Conservation (phyloP, 805 yeast genomes). For the Torulaspora indica region DNA sequence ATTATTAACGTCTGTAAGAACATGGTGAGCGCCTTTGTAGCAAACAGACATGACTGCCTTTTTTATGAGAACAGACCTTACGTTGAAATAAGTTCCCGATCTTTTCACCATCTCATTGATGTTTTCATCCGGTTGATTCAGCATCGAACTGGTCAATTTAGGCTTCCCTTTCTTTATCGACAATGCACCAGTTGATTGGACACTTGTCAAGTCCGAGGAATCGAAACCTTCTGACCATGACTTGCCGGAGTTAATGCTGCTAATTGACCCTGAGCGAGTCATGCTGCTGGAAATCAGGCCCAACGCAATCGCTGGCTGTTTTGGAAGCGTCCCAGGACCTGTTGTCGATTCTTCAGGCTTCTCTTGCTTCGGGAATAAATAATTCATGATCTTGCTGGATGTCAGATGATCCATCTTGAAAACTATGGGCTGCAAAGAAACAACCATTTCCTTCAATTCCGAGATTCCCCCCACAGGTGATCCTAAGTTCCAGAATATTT, state of each 20-base stretch:
- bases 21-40: conserved; percentile 58
- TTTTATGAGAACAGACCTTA: conserved; percentile 49
- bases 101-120: conserved; percentile 63
- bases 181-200: conserved; percentile 7
- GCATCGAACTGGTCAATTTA: conserved; percentile 14
- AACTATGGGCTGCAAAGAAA: conserved; percentile 49
- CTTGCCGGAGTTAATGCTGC: conserved; percentile 8
- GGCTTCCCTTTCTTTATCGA: conserved; percentile 11
- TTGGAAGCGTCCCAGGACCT: neutral
- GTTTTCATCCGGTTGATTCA: conserved; percentile 31
- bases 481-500: conserved; percentile 50
- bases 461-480: conserved; percentile 63
- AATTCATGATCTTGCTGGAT: conserved; percentile 45
- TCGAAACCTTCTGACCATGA: conserved; percentile 12
- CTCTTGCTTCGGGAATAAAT: conserved; percentile 42
- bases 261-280: conserved; percentile 9
- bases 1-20: conserved; percentile 55
- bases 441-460: conserved; percentile 47
- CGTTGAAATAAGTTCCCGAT: conserved; percentile 63
- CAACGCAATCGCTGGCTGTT: conserved; percentile 13
- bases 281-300: conserved; percentile 8
- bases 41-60: conserved; percentile 54
- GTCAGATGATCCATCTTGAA: conserved; percentile 55
- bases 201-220: conserved; percentile 20
- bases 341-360: neutral